These are phyloP conservation scores for Serendipita sp. DNA, from an alignment of 768 basidiomycete species.

Conservation along the genomic window DNA sequence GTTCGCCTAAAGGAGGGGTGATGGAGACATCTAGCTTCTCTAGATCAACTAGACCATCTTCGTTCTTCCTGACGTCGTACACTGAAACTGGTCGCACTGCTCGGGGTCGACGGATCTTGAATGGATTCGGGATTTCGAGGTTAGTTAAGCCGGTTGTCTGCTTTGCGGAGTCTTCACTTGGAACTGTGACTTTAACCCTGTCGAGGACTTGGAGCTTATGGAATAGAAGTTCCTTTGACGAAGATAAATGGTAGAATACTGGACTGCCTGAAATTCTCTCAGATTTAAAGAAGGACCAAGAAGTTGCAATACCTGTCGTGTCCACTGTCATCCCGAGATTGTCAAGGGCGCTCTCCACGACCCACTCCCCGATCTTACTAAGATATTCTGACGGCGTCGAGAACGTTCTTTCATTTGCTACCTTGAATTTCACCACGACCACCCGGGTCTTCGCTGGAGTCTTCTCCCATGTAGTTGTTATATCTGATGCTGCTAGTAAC, in stretches of 20 bases:
- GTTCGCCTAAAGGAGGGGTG: neutral
- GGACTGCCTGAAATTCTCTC: neutral
- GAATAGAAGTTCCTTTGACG: neutral
- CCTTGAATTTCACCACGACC: conserved; percentile 11
- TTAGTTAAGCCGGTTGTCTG: neutral
- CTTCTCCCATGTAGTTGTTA: neutral
- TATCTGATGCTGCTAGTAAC: conserved; percentile 9
- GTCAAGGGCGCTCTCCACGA: conserved; percentile 30
- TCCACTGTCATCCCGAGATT: conserved; percentile 31
- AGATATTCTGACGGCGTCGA: conserved; percentile 18
- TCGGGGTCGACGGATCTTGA: neutral
- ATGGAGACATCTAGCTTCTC: neutral
- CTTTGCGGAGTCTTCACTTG: neutral
- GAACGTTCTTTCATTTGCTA: conserved; percentile 3
- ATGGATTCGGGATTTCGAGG: neutral
- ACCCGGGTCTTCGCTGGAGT: conserved; percentile 9
- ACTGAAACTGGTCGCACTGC: neutral
- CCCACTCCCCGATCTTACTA: conserved; percentile 37
- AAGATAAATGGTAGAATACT: neutral
- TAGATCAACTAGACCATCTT: neutral
- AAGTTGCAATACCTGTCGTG: conserved; percentile 11
- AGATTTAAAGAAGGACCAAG: neutral
- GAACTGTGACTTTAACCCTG: neutral
- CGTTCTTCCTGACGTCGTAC: neutral
- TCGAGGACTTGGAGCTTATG: neutral